A percentile compares a stretch with the other conserved stretches of the same genome.
phyloP scores from a whole-genome alignment of 2,329 filamentous ascomycete genomes.

The Kalaharituber pfeilii region DNA sequence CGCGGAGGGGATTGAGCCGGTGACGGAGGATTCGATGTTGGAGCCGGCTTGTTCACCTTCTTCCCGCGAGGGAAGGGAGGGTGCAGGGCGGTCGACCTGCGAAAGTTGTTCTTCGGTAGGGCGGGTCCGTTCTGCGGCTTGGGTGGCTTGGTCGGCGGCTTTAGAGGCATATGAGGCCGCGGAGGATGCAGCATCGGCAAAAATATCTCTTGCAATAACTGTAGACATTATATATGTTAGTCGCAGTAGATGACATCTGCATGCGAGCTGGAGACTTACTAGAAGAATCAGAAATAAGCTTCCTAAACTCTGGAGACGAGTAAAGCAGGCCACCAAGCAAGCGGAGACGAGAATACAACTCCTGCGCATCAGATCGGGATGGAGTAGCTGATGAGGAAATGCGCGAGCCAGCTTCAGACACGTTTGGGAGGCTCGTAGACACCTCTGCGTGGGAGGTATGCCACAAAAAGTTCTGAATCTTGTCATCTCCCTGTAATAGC shows the following conservation, averaged over 20 bases:
- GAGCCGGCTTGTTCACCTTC: background rate
- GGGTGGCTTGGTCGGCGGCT: constrained; percentile 8
- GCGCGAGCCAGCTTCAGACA: constrained; percentile 7
- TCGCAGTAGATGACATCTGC: too few relatives aligned
- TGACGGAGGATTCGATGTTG: background rate
- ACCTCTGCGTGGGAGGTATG: constrained; percentile 16
- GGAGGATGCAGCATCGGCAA: constrained; percentile 17
- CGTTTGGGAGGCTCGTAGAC: constrained; percentile 6
- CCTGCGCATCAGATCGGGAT: background rate
- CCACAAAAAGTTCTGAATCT: constrained; percentile 19
- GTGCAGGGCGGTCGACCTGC: constrained; percentile 10
- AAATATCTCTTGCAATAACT: constrained; percentile 17
- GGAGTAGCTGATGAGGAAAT: background rate
- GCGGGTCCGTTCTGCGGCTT: background rate
- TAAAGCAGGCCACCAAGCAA: constrained; percentile 14
- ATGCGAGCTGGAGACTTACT: constrained; percentile 3
- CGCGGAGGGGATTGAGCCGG: background rate
- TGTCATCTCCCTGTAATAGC: constrained; percentile 13
- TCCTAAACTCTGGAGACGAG: constrained; percentile 18
- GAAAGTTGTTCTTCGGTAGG: constrained; percentile 7
- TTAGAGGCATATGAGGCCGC: constrained; percentile 11
- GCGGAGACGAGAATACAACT: constrained; percentile 10
- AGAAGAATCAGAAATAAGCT: constrained; percentile 12
- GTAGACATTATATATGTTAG: background rate
- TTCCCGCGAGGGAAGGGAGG: background rate